These are phyloP conservation scores for Trametes villosa DNA, from an alignment of 768 basidiomycete species.

Conservation along the genomic window DNA sequence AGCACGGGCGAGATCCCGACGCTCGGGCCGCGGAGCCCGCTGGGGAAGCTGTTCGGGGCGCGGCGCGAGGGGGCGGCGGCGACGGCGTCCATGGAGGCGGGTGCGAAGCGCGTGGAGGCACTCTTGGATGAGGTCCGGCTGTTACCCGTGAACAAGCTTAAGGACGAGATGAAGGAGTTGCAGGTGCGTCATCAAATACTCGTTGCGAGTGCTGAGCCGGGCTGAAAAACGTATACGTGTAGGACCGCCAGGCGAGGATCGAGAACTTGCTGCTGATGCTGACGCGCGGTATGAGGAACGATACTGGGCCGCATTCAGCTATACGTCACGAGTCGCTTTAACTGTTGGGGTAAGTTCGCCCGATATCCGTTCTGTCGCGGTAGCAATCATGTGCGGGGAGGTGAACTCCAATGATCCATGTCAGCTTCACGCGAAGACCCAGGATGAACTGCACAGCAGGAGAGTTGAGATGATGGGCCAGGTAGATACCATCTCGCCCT, in stretches of 20 bases:
- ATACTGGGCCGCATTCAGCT: constrained; percentile 26
- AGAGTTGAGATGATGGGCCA: no score
- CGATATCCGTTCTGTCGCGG: no score
- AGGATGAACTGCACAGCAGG: no score
- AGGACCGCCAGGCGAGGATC: constrained; percentile 75
- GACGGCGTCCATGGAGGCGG: constrained; percentile 43
- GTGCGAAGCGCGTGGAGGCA: constrained; percentile 58
- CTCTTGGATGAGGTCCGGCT: constrained; percentile 66
- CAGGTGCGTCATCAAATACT: constrained; percentile 51
- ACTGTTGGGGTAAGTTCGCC: not conserved
- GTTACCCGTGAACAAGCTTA: constrained; percentile 66
- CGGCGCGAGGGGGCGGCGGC: constrained; percentile 25
- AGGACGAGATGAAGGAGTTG: constrained; percentile 83
- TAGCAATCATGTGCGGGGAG: no score
- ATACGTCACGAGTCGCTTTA: constrained; percentile 31
- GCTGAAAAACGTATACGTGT: not conserved
- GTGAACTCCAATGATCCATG: no score
- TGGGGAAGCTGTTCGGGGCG: constrained; percentile 50
- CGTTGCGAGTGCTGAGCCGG: no score
- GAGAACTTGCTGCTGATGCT: constrained; percentile 72
- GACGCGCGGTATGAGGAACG: constrained; percentile 65
- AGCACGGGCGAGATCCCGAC: constrained; percentile 30
- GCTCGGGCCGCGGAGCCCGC: constrained; percentile 46
- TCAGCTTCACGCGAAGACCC: no score
- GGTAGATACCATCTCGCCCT: no score